These are phyloP conservation scores for Entoloma clypeatum DNA, from an alignment of 1,284 basidiomycete species.

Conservation along the genomic window DNA sequence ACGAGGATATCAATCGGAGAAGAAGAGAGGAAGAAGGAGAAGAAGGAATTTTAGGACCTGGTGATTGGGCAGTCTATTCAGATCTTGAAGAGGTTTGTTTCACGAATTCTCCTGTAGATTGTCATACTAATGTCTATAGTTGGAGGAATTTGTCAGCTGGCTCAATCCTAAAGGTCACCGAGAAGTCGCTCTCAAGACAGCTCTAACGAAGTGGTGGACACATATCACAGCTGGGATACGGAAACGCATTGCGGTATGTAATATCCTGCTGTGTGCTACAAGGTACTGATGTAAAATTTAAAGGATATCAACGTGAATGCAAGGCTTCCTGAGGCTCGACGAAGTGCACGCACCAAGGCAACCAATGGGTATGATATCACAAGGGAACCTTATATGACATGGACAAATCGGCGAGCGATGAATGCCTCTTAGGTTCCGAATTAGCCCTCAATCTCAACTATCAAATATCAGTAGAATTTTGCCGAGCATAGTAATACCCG, in stretches of 20 bases:
- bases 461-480: conserved; percentile 4
- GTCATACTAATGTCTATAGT: conserved; percentile 38
- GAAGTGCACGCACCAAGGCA: conserved; percentile 68
- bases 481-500: conserved; percentile 16
- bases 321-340: conserved; percentile 70
- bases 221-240: conserved; percentile 83
- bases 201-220: conserved; percentile 79
- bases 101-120: not conserved
- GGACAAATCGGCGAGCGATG: conserved; percentile 71
- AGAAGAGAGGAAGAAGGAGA: conserved; percentile 74
- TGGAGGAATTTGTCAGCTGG: conserved; percentile 84
- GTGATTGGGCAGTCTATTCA: conserved; percentile 89
- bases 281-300: conserved; percentile 1
- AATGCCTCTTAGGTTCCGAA: conserved; percentile 32
- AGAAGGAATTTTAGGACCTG: conserved; percentile 65
- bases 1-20: conserved; percentile 56
- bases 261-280: not conserved
- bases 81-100: conserved; percentile 76
- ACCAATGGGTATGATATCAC: conserved; percentile 54
- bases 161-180: conserved; percentile 88
- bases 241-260: conserved; percentile 65
- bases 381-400: conserved; percentile 79
- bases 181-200: conserved; percentile 79
- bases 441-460: conserved; percentile 12
- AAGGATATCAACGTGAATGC: conserved; percentile 67